Evolutionary conservation across 768 basidiomycete genomes (phyloP).

Genomic region (Russula lepida): DNA sequence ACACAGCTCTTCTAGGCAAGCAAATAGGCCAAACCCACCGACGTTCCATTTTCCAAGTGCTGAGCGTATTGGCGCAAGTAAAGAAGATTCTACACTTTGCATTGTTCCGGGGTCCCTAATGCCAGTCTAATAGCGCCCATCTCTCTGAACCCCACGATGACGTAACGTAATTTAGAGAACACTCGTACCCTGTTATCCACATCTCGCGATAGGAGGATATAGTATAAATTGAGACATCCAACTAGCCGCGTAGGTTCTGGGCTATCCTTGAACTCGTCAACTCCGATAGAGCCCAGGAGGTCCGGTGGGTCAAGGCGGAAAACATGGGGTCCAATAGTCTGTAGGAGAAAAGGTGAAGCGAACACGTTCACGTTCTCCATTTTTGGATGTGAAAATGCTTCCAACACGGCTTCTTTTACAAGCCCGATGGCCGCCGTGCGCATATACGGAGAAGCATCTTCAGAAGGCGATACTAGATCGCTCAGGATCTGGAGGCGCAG

Average conservation of each 20-base stretch:
- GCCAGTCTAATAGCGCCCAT: slow-evolving; percentile 25
- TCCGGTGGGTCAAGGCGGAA: slow-evolving; percentile 50
- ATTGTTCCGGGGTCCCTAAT: slow-evolving; percentile 22
- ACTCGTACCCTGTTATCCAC: slow-evolving; percentile 42
- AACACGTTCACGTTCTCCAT: slow-evolving; percentile 40
- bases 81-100: slow-evolving; percentile 2
- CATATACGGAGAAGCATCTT: slow-evolving; percentile 54
- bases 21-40: background rate
- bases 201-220: slow-evolving; percentile 55
- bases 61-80: slow-evolving; percentile 14
- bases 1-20: slow-evolving; percentile 2
- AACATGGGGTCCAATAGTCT: slow-evolving; percentile 49
- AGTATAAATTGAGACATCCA: slow-evolving; percentile 62
- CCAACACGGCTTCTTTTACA: slow-evolving; percentile 57
- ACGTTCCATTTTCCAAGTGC: slow-evolving; percentile 4
- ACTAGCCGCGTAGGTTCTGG: slow-evolving; percentile 54
- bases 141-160: background rate
- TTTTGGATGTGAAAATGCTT: slow-evolving; percentile 33
- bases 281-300: slow-evolving; percentile 31
- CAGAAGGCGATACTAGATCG: slow-evolving; percentile 38
- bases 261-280: slow-evolving; percentile 40
- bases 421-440: slow-evolving; percentile 59
- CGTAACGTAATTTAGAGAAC: background rate
- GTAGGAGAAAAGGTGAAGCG: slow-evolving; percentile 46
- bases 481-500: slow-evolving; percentile 47